Conservation (phyloP, 257 asterid genomes). For the Nicotiana obtusifolia region DNA sequence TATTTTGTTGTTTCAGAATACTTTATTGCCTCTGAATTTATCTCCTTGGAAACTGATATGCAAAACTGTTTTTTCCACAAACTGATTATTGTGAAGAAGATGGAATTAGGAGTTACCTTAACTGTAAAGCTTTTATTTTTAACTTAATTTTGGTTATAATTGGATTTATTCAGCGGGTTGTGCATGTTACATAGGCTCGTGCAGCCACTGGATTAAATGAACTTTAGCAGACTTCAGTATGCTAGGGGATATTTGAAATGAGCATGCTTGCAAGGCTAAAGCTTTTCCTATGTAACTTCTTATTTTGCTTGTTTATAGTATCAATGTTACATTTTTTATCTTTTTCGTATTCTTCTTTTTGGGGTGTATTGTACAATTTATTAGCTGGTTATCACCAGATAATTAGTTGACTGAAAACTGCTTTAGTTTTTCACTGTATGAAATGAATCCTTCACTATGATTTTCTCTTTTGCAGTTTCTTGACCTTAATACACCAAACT, state of each 20-base stretch:
- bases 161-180: not conserved
- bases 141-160: not conserved
- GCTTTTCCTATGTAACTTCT: not conserved
- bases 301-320: not conserved
- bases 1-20: not conserved
- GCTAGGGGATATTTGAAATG: not conserved
- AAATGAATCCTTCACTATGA: not conserved
- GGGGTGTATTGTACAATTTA: not conserved
- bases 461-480: constrained; percentile 10
- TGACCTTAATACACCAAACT: not conserved
- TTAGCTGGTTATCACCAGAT: not conserved
- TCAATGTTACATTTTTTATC: not conserved
- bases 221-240: not conserved
- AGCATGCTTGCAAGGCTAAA: not conserved
- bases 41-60: not conserved
- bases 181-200: not conserved
- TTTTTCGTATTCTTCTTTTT: not conserved
- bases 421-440: too few species aligned
- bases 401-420: too few species aligned
- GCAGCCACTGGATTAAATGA: not conserved
- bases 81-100: not conserved
- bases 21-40: not conserved
- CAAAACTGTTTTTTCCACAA: not conserved
- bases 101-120: not conserved
- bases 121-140: not conserved